Base-by-base conservation (phyloP, 192 early-diverging fungal genomes). In the Lobosporangium transversale region DNA sequence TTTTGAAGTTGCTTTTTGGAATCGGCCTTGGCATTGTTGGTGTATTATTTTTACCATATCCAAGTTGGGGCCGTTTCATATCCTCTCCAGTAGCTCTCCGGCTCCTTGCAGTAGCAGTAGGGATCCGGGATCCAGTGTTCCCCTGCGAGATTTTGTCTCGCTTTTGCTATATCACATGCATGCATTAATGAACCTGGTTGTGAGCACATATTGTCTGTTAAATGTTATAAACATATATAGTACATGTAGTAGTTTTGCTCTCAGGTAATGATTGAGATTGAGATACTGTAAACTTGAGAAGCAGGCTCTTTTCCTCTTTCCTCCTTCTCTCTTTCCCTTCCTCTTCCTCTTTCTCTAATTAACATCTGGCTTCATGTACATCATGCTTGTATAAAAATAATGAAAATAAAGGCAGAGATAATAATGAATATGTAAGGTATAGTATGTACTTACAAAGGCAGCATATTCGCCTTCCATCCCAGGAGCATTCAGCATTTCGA, bases 1-100 rank as follows among this genome's bases (percentile, higher is more conserved):
- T 55, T 21, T 58, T 57, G 36, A 40, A 53, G 36, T 43, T 42
- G 47, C 29, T 52, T 40, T 67, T 76, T 12, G 73, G 73, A 36
- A 76, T 76, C n/a, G 73, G 64, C 33, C 64, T 50, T 24, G 70
- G 70, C 1, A 58, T 56, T 2, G 63, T 58, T 15, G 73, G 44
- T 33, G 58, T 29, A 2, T 8, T 26, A 14, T 12, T 35, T 45
- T 36, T 36, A 30, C 21, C 56, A 11, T 51, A 44, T 0, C 31
- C 40, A 24, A 52, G 18, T 21, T 48, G 47, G 14, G 47, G 62
- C 18, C 73, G 73, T 15, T 62, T 43, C 21, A 67, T 37, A 26
- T 53, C 58, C 30, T 76, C 73, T 8, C 57, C 63, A 31, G 71
- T 75, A 12, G 56, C 58, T 30, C 65, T 31, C 51, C 64, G 51